A percentile compares a stretch with the other conserved stretches of the same genome.
phyloP scores from a whole-genome alignment of 2,329 filamentous ascomycete genomes.

The Aureobasidium sp. region DNA sequence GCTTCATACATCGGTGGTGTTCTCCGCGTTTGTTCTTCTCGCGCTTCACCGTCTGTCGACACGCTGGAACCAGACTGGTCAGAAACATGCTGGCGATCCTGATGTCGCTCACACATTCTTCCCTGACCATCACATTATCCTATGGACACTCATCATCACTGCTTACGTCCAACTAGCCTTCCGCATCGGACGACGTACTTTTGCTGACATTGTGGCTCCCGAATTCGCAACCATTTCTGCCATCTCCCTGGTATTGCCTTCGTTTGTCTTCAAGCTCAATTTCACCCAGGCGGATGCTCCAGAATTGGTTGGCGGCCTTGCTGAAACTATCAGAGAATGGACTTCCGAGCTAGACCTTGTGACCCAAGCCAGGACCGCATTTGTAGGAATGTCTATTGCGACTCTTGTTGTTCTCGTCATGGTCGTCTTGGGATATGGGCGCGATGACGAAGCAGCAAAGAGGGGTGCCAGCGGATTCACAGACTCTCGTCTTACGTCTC shows the following conservation, averaged over 20 bases:
- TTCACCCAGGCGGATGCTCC: constrained; percentile 86
- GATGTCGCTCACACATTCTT: constrained; percentile 75
- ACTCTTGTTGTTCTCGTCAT: constrained; percentile 22
- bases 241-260: constrained; percentile 44
- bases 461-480: background rate
- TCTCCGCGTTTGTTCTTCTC: constrained; percentile 39
- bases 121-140: constrained; percentile 52
- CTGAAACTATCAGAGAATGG: constrained; percentile 23
- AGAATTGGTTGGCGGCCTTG: constrained; percentile 53
- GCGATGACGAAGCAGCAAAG: background rate
- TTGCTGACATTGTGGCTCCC: constrained; percentile 24
- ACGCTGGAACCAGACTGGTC: constrained; percentile 94
- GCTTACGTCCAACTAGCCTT: constrained; percentile 59
- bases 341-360: constrained; percentile 28
- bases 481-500: constrained; percentile 23
- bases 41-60: constrained; percentile 59
- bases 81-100: constrained; percentile 86
- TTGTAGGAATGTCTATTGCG: constrained; percentile 30
- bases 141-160: constrained; percentile 67
- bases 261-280: constrained; percentile 79
- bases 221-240: constrained; percentile 29
- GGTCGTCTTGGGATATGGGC: constrained; percentile 1
- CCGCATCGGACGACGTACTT: constrained; percentile 33
- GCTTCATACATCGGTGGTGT: background rate
- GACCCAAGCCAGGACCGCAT: constrained; percentile 31